Evolutionary conservation across 2,329 filamentous ascomycete species (phyloP), one percentile per base, ranked within the genome.

Genomic region (Colletotrichum sp.): DNA sequence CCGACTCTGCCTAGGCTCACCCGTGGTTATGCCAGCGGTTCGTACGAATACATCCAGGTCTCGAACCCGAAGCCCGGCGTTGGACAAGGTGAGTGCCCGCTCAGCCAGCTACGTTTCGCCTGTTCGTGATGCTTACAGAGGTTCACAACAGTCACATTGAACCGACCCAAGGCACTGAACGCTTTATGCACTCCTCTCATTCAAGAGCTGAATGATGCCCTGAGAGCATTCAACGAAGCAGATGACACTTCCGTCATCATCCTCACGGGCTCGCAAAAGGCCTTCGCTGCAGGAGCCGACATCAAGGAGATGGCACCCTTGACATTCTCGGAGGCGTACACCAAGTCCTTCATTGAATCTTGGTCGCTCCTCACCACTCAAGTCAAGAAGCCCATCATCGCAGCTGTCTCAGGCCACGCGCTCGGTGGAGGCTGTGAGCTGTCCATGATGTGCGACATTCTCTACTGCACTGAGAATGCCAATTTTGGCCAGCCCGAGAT

Each of bases 281-380:
- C 96, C 57, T 99, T 98, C 83, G 96, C 96, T 34, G 96, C 97
- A 60, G 97, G 97, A 68, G 97, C 97, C 77, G 97, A 99, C 86
- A 99, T 99, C 89, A 99, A 99, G 86, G 97, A 99, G 87, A 99
- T 99, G 97, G 95, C 95, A 34, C 93, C 95, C 76, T 92, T 98
- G 52, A 96, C 93, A 71, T 99, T 99, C 87, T 92, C 95, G 78
- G 89, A 93, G 79, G 96, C 97, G 52, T 99, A 98, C 88, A 94
- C 92, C 64, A 92, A 89, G 79, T 95, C 98, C 83, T 99, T 99
- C 85, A 99, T 99, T 85, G 96, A 98, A 84, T 93, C 93, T 12
- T 99, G 97, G 97, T 98, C 96, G 8, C 90, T 94, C 78, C 91
- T 98, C 63, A 94, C 95, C 30, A 95, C 93, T 24, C 89, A 92